Evolutionary conservation across 495 filamentous ascomycete species (phyloP).

Genomic region (Lophium mytilinum): DNA sequence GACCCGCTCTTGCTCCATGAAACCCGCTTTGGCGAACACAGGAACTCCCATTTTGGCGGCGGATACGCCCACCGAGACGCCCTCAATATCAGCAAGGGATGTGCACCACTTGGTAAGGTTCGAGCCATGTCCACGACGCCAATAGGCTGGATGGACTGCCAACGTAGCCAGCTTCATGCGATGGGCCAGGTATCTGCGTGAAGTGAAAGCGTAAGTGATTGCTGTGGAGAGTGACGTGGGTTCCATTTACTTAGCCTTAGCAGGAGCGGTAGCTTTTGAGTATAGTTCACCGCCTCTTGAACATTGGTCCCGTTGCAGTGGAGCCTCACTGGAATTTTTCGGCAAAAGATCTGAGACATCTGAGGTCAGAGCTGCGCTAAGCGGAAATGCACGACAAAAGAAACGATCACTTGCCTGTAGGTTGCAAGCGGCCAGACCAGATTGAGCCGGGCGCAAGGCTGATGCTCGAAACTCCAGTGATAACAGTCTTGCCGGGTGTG

Average conservation of each 20-base stretch:
- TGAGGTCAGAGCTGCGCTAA: no score
- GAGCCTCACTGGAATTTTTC: neutral
- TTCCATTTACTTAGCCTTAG: conserved; percentile 11
- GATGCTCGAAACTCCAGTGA: conserved; percentile 15
- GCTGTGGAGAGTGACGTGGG: neutral
- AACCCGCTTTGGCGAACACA: conserved; percentile 10
- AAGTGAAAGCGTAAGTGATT: neutral
- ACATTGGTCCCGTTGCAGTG: conserved; percentile 3
- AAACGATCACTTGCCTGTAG: neutral
- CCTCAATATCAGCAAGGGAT: conserved; percentile 15
- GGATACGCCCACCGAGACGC: conserved; percentile 8
- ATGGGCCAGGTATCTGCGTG: conserved; percentile 10
- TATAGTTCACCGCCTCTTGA: neutral
- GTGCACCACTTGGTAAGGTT: conserved; percentile 15
- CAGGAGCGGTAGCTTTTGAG: conserved; percentile 7
- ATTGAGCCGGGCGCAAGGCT: conserved; percentile 4
- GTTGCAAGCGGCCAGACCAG: neutral
- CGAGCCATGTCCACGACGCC: conserved; percentile 16
- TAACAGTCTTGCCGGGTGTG: neutral
- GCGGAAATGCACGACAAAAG: no score
- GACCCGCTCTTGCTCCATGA: conserved; percentile 10
- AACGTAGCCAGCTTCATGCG: conserved; percentile 15
- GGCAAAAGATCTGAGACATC: no score
- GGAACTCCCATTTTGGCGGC: conserved; percentile 11
- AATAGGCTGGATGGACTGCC: conserved; percentile 23